Evolutionary conservation across 345 rosid species (phyloP).

Genomic region (Gossypium australe): DNA sequence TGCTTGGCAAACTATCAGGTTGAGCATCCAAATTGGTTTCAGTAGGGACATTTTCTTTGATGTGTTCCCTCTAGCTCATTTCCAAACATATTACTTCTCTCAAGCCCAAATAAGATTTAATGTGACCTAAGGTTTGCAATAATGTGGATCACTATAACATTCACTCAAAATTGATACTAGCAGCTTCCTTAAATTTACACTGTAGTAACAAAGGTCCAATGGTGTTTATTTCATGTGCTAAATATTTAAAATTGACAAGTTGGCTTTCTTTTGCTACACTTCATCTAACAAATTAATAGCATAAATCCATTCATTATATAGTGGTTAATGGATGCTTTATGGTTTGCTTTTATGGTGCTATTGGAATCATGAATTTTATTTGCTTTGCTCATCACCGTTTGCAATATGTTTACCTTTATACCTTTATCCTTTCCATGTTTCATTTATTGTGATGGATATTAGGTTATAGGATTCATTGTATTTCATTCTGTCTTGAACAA

Average conservation of each 20-base stretch:
- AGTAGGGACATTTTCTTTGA: not conserved
- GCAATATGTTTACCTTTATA: not conserved
- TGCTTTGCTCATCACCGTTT: not conserved
- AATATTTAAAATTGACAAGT: not conserved
- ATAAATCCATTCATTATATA: not conserved
- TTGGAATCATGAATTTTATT: not conserved
- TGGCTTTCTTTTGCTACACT: not conserved
- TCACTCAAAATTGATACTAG: not conserved
- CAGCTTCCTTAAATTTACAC: not conserved
- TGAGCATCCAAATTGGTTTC: not conserved
- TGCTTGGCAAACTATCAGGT: not conserved
- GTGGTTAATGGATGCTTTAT: not conserved
- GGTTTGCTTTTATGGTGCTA: not conserved
- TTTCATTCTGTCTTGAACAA: not conserved
- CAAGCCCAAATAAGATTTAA: not conserved
- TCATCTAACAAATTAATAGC: not conserved
- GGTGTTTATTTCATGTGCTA: not conserved
- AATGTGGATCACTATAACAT: not conserved
- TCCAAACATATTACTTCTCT: not conserved
- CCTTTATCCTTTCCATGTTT: slow-evolving; percentile 4
- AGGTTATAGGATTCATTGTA: not conserved
- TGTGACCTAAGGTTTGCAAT: not conserved
- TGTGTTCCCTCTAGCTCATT: not conserved
- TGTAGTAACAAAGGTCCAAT: not conserved
- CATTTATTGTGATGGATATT: not conserved